Base-by-base conservation (phyloP, 2,329 filamentous ascomycete genomes). In the Penicillium sp. region DNA sequence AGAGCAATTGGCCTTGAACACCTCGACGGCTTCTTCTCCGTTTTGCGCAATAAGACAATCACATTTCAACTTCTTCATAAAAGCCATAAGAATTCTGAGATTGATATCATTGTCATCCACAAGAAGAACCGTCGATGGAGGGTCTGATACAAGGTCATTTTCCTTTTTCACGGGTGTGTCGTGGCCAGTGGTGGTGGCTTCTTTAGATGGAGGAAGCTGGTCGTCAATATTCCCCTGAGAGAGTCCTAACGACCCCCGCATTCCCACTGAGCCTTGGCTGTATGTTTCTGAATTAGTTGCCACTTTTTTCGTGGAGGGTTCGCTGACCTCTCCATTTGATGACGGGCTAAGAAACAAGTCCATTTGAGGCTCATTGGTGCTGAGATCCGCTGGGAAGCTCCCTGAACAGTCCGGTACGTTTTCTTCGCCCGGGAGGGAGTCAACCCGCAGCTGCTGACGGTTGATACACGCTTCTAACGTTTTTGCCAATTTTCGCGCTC, bases 71-170 rank as follows among this genome's bases (percentile, higher is more conserved):
- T 70, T 71, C 39, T 62, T 61, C 59, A 68, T 64, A 42, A 62
- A 69, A 4, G 67, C 66, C 31, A 65, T 59, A 5, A 72, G 60
- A 5, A 73, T 60, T 35, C 64, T 61, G 10, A 72, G 60, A 46
- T 73, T 73, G 44, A 73, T 53, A 10, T 61, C 60, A 53, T 74
- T 74, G 57, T 74, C 72, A 50, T 74, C 72, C 9, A 74, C 72
- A 15, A 74, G 59, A 4, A 74, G 59, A 6, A 73, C 53, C 10
- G 59, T 46, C 7, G 23, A 44, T 21, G 29, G 51, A 32, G 16
- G 13, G 15, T 31, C 13, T 18, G 25, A 31, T 37, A 3, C 12
- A 6, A 21, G n/a, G 10, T 18, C 18, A 12, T 13, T 29, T 10
- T 9, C n/a, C 2, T n/a, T 12, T 31, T 32, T 4, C 6, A n/a